Conservation (phyloP, 495 filamentous ascomycete species). For the Aspergillus nanangensis region DNA sequence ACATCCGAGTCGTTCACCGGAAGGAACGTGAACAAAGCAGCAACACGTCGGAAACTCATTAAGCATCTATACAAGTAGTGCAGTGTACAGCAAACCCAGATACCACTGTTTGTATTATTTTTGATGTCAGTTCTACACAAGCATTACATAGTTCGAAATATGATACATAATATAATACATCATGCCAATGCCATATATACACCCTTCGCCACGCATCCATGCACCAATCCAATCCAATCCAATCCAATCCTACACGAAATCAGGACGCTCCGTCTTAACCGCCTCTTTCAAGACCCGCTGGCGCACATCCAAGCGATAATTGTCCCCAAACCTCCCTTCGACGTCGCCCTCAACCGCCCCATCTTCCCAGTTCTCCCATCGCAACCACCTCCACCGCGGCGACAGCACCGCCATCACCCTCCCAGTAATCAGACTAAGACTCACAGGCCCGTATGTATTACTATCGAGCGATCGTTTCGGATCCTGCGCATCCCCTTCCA, state of each 20-base stretch:
- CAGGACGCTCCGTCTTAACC: conserved; percentile 33
- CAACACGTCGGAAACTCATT: no score
- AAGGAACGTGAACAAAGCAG: not conserved
- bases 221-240: not conserved
- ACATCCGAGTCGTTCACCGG: conserved; percentile 49
- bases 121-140: no score
- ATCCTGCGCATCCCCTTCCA: conserved; percentile 66
- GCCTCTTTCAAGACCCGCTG: conserved; percentile 35
- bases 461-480: conserved; percentile 58
- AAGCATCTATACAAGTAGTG: no score
- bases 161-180: no score
- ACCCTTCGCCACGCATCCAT: no score
- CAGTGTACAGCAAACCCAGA: no score
- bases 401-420: conserved; percentile 58
- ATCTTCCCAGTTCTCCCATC: conserved; percentile 39
- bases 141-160: no score
- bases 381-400: conserved; percentile 48
- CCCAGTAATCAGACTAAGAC: conserved; percentile 57
- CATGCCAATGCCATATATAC: no score
- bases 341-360: conserved; percentile 19
- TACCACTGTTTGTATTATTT: no score
- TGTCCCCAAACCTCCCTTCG: conserved; percentile 20
- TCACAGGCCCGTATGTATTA: conserved; percentile 69
- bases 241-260: conserved; percentile 18
- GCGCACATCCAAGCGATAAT: conserved; percentile 38